phyloP scores from a whole-genome alignment of 148 eudicot genomes.

The Persicaria tinctoria region DNA sequence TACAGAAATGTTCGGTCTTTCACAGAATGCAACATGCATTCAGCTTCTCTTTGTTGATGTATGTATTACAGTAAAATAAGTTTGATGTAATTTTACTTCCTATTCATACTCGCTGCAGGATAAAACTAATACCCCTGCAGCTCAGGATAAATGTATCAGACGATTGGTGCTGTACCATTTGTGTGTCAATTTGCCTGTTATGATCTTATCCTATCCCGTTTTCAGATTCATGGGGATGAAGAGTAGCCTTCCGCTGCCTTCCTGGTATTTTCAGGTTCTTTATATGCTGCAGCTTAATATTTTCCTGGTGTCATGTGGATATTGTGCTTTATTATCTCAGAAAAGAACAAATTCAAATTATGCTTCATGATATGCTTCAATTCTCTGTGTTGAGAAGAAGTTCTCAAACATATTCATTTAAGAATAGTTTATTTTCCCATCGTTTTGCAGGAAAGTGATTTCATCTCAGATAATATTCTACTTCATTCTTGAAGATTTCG shows the following conservation, averaged over 20 bases:
- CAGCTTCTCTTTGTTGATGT: background rate
- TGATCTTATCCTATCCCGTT: conserved; percentile 84
- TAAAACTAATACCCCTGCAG: conserved; percentile 68
- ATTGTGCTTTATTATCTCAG: background rate
- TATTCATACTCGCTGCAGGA: conserved; percentile 32
- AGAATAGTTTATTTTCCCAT: background rate
- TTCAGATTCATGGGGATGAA: conserved; percentile 93
- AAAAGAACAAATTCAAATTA: background rate
- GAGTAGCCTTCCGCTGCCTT: conserved; percentile 90
- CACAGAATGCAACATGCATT: background rate
- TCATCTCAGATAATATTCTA: conserved; percentile 74
- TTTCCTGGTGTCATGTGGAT: conserved; percentile 7
- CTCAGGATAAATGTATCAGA: conserved; percentile 79
- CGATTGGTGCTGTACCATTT: conserved; percentile 77
- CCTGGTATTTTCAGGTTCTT: conserved; percentile 89
- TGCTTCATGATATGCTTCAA: background rate
- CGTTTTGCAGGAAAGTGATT: conserved; percentile 64
- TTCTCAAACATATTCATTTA: background rate
- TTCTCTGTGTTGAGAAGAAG: background rate
- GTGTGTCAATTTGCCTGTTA: conserved; percentile 84
- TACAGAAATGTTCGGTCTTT: background rate
- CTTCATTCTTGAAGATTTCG: conserved; percentile 87
- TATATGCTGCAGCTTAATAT: conserved; percentile 25
- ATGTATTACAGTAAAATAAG: background rate
- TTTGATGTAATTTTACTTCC: background rate